phyloP scores from a whole-genome alignment of 176 grass and related monocot species.

The Carex scoparia region DNA sequence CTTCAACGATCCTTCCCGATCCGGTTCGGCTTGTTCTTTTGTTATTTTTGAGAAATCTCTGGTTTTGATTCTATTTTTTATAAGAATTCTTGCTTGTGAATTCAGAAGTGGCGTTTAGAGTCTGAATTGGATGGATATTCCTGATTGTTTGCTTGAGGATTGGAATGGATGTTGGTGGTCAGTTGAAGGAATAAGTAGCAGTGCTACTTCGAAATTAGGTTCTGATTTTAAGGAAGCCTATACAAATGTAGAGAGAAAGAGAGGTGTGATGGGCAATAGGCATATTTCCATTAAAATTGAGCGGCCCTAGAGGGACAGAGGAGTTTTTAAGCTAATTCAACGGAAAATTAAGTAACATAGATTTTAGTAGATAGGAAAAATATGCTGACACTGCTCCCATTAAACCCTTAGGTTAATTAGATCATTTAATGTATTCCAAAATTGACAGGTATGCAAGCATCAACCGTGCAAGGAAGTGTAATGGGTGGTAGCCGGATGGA shows the following conservation, averaged over 20 bases:
- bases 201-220: not conserved
- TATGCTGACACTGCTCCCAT: not conserved
- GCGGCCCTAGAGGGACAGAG: not conserved
- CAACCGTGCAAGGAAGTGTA: conserved; percentile 61
- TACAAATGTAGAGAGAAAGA: not conserved
- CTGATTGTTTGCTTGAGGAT: not conserved
- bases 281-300: not conserved
- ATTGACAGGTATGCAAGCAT: conserved; percentile 47
- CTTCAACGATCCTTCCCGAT: conserved; percentile 27
- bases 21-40: conserved; percentile 30
- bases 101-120: not conserved
- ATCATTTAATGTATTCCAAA: not conserved
- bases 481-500: conserved; percentile 85
- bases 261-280: not conserved
- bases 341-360: not conserved
- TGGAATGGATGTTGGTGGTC: not conserved
- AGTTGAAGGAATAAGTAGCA: not conserved
- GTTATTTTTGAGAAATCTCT: not conserved
- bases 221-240: not conserved
- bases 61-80: not conserved
- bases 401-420: not conserved
- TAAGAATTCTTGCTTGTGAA: not conserved
- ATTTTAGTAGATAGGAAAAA: not conserved
- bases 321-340: not conserved
- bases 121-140: not conserved